A percentile compares a stretch with the other conserved stretches of the same genome.
Conservation (phyloP, 495 filamentous ascomycete species). For the Penicillium ochrochloron region DNA sequence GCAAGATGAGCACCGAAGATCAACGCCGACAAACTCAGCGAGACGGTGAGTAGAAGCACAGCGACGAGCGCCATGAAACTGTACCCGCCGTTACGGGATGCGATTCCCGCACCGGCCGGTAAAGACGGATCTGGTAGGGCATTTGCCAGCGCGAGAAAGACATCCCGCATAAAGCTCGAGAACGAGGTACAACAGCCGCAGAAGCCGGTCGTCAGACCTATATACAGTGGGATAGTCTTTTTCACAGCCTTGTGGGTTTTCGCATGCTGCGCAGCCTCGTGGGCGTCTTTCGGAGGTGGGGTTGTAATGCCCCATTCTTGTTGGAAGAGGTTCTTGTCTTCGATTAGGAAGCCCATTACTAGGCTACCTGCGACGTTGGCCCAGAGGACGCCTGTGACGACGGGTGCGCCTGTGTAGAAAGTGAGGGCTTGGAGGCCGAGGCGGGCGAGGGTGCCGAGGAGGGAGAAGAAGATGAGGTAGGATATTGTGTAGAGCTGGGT, state of each 20-base stretch:
- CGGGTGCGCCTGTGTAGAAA: conserved; percentile 76
- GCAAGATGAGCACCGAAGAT: conserved; percentile 70
- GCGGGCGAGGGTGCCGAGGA: conserved; percentile 83
- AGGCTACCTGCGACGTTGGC: conserved; percentile 86
- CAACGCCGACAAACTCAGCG: conserved; percentile 61
- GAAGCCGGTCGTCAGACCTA: conserved; percentile 91
- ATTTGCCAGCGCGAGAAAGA: conserved; percentile 84
- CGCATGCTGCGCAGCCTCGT: conserved; percentile 33
- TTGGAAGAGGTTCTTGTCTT: conserved; percentile 79
- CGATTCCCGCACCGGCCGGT: conserved; percentile 19
- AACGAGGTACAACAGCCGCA: conserved; percentile 94
- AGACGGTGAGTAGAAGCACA: conserved; percentile 68
- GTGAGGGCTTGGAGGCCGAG: conserved; percentile 83
- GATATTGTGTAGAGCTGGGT: conserved; percentile 78
- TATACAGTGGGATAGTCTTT: conserved; percentile 87
- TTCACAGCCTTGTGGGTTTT: conserved; percentile 56
- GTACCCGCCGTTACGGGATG: conserved; percentile 72
- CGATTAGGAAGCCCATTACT: conserved; percentile 82
- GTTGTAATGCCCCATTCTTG: conserved; percentile 59
- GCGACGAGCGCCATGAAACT: conserved; percentile 79
- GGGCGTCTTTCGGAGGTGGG: conserved; percentile 4
- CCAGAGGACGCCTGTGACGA: conserved; percentile 80
- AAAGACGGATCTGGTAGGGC: conserved; percentile 58
- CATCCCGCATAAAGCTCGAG: conserved; percentile 85
- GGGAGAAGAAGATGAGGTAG: conserved; percentile 84